These are phyloP conservation scores for Cordyceps farinosa DNA, from an alignment of 2,329 filamentous ascomycete genomes.

Conservation along the genomic window DNA sequence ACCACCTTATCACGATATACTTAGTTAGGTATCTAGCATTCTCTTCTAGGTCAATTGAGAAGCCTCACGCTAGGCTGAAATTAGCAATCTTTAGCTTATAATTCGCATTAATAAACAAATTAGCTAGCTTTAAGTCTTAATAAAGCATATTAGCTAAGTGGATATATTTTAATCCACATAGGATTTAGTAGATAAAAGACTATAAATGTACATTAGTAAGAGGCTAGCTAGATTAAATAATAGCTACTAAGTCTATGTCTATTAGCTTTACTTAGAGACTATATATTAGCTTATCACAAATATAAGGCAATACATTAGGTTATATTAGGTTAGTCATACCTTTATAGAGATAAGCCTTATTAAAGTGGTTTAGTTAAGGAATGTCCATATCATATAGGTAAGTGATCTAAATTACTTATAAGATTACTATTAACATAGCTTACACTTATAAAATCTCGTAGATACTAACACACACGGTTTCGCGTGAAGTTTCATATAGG, in stretches of 20 bases:
- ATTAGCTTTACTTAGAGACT: not conserved
- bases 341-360: conserved; percentile 98
- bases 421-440: conserved; percentile 23
- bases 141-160: conserved; percentile 97
- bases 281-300: not conserved
- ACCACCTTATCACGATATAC: conserved; percentile 98
- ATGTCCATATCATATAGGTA: conserved; percentile 99
- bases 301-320: conserved; percentile 54
- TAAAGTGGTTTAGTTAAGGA: conserved; percentile 93
- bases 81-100: conserved; percentile 99
- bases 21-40: conserved; percentile 99
- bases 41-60: conserved; percentile 94
- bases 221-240: conserved; percentile 94
- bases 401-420: conserved; percentile 69
- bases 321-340: conserved; percentile 54
- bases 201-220: conserved; percentile 98
- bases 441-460: not conserved
- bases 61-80: conserved; percentile 92
- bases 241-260: conserved; percentile 97
- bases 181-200: conserved; percentile 99
- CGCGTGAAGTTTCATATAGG: too few relatives aligned
- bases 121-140: conserved; percentile 93
- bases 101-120: conserved; percentile 95
- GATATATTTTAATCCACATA: conserved; percentile 97
- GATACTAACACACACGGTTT: not conserved